These are phyloP conservation scores for Hyphopichia pseudoburtonii DNA, from an alignment of 1,139 yeast genomes.

Conservation along the genomic window DNA sequence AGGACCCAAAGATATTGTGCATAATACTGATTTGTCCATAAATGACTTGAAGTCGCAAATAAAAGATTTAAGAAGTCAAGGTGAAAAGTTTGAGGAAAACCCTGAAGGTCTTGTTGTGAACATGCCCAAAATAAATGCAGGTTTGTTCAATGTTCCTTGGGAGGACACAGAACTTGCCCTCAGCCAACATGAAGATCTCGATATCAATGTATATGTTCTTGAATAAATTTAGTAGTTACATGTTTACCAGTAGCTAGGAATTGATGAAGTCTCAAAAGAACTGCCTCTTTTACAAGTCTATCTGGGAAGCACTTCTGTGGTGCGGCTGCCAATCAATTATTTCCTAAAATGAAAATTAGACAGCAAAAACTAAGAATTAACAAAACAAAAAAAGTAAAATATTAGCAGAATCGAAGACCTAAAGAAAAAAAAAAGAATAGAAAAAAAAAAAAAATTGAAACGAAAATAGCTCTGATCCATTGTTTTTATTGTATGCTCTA, in stretches of 20 bases:
- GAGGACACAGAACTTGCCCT: conserved; percentile 57
- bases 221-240: neutral
- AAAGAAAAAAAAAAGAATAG: neutral
- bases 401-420: neutral
- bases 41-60: conserved; percentile 36
- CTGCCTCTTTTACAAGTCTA: no score
- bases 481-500: no score
- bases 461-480: no score
- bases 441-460: neutral
- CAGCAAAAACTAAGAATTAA: neutral
- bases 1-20: conserved; percentile 39
- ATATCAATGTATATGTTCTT: conserved; percentile 45
- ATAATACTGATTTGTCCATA: conserved; percentile 49
- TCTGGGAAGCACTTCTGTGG: no score
- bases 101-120: conserved; percentile 31
- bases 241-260: no score
- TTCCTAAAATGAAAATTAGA: no score
- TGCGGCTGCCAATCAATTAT: no score
- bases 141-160: conserved; percentile 83
- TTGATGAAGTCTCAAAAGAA: no score
- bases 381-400: neutral
- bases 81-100: conserved; percentile 9
- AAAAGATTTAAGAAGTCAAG: conserved; percentile 9
- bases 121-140: conserved; percentile 81
- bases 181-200: conserved; percentile 20